A percentile compares a stretch with the other conserved stretches of the same genome.
Conservation (phyloP, 1,284 basidiomycete species). For the Ustilago cynodontis region DNA sequence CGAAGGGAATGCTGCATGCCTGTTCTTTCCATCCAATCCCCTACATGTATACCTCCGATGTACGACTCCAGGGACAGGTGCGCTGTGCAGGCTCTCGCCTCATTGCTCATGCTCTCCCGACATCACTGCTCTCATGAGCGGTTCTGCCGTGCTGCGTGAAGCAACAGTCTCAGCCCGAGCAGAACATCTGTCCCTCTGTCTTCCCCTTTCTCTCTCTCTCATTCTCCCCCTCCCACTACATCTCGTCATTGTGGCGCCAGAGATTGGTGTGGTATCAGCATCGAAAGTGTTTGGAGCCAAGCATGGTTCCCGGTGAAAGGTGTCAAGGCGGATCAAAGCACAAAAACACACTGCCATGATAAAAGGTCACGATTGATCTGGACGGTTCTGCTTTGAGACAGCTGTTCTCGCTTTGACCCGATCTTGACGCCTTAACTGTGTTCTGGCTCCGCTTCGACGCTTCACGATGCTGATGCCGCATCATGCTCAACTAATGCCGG, state of each 20-base stretch:
- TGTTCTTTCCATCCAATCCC: slow-evolving; percentile 11
- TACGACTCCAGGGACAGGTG: slow-evolving; percentile 1
- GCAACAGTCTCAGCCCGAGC: neutral
- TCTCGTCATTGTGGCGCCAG: neutral
- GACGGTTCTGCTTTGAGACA: no score
- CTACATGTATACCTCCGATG: slow-evolving; percentile 19
- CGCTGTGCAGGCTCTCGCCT: neutral
- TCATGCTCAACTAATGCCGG: slow-evolving; percentile 16
- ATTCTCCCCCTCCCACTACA: neutral
- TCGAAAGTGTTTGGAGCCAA: neutral
- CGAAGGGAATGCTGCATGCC: slow-evolving; percentile 69
- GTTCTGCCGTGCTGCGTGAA: neutral
- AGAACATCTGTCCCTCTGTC: neutral
- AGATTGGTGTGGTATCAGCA: neutral
- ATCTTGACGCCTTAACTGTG: neutral
- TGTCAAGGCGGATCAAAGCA: neutral
- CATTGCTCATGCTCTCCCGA: neutral
- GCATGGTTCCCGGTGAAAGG: neutral
- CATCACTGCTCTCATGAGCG: neutral
- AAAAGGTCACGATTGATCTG: no score
- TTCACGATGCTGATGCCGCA: slow-evolving; percentile 11
- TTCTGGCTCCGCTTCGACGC: slow-evolving; percentile 1
- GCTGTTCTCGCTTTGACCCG: neutral
- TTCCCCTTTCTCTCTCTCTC: neutral
- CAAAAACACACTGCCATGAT: neutral